A percentile compares a stretch with the other conserved stretches of the same genome.
phyloP scores from a whole-genome alignment of 192 early-diverging fungal genomes.

The Coemansia sp. region DNA sequence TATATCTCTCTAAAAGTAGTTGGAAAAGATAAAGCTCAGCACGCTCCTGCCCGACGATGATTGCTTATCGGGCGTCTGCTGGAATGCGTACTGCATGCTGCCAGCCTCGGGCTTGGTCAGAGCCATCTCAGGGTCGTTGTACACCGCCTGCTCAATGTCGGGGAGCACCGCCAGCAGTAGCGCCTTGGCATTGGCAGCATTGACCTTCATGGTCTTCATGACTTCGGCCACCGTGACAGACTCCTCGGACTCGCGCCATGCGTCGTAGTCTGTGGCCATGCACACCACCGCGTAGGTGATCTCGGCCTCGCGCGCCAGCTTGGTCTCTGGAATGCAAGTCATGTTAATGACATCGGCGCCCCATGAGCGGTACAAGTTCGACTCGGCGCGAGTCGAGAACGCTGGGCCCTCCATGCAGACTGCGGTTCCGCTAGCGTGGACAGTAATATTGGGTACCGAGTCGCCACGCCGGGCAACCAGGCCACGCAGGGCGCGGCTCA shows the following conservation, averaged over 20 bases:
- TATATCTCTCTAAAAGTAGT: constrained; percentile 59
- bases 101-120: constrained; percentile 70
- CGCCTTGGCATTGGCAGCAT: constrained; percentile 79
- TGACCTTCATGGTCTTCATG: constrained; percentile 85
- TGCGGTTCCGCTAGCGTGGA: constrained; percentile 83
- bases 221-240: constrained; percentile 84
- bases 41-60: constrained; percentile 68
- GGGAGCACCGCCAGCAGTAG: constrained; percentile 79
- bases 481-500: constrained; percentile 73
- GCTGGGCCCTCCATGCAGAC: constrained; percentile 99
- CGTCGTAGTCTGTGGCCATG: constrained; percentile 99
- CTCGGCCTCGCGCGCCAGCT: constrained; percentile 97
- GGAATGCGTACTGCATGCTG: constrained; percentile 80
- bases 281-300: constrained; percentile 98
- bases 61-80: constrained; percentile 79
- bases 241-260: constrained; percentile 78
- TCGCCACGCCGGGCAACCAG: constrained; percentile 66
- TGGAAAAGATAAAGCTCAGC: constrained; percentile 83
- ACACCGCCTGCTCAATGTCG: constrained; percentile 65
- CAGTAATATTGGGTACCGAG: constrained; percentile 48
- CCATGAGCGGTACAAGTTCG: constrained; percentile 92
- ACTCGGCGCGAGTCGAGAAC: constrained; percentile 97
- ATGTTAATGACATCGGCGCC: constrained; percentile 97
- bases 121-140: constrained; percentile 57
- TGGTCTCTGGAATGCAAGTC: constrained; percentile 94